phyloP scores from a whole-genome alignment of 331 rosid species.

The Quercus lobata region DNA sequence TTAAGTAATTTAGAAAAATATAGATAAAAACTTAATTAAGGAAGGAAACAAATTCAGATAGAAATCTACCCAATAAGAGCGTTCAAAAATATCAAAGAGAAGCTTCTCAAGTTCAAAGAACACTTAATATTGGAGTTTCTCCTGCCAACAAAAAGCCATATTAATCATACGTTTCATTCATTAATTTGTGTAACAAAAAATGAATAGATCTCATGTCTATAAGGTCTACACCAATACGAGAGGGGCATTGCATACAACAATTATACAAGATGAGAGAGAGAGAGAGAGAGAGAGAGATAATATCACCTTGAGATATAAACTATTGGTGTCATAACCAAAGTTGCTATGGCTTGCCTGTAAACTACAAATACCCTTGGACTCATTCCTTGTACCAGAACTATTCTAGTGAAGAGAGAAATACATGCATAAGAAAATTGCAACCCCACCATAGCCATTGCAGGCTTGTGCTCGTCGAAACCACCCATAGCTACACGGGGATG shows the following conservation, averaged over 20 bases:
- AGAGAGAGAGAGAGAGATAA: not conserved
- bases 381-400: constrained; percentile 52
- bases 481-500: constrained; percentile 22
- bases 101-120: constrained; percentile 35
- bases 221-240: no score
- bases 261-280: not conserved
- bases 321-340: constrained; percentile 39
- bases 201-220: no score
- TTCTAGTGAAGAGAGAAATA: constrained; percentile 28
- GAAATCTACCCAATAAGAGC: constrained; percentile 48
- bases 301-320: constrained; percentile 42
- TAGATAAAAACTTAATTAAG: not conserved
- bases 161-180: not conserved
- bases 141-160: constrained; percentile 17
- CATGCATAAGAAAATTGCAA: constrained; percentile 38
- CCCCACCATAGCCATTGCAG: constrained; percentile 38
- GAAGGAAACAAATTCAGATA: not conserved
- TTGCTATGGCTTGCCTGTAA: constrained; percentile 50
- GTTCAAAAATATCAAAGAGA: constrained; percentile 39
- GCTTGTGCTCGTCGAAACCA: constrained; percentile 21
- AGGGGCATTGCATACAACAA: no score
- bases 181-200: not conserved
- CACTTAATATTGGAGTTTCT: constrained; percentile 26
- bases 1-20: no score
- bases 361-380: constrained; percentile 46